Evolutionary conservation across 2,329 filamentous ascomycete genomes (phyloP).

Genomic region (Fusarium musae): DNA sequence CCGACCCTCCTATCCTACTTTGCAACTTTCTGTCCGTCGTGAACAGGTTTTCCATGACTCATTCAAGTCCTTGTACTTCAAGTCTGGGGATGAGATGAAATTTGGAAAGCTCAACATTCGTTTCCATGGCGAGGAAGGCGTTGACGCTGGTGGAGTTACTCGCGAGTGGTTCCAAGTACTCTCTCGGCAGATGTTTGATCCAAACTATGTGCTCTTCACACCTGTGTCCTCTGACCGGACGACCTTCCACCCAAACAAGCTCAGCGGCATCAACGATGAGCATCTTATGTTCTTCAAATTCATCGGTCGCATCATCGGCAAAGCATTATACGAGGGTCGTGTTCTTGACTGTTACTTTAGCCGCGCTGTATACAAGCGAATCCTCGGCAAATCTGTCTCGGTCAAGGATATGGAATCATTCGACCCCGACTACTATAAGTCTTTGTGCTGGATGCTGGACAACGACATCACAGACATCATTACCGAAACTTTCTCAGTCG

Average conservation of each 20-base stretch:
- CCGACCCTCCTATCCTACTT: slow-evolving; percentile 74
- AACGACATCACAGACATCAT: slow-evolving; percentile 99
- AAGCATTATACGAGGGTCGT: slow-evolving; percentile 94
- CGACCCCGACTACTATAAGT: slow-evolving; percentile 99
- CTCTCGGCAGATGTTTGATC: slow-evolving; percentile 97
- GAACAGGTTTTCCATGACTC: slow-evolving; percentile 98
- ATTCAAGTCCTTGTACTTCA: slow-evolving; percentile 98
- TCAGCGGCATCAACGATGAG: slow-evolving; percentile 93
- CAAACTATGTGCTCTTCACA: slow-evolving; percentile 95
- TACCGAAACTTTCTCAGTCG: slow-evolving; percentile 93
- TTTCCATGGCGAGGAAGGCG: slow-evolving; percentile 96
- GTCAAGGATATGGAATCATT: slow-evolving; percentile 99
- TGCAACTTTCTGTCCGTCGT: slow-evolving; percentile 90
- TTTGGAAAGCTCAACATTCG: slow-evolving; percentile 98
- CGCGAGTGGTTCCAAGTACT: slow-evolving; percentile 99
- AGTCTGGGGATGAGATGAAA: slow-evolving; percentile 96
- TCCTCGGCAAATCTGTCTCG: slow-evolving; percentile 92
- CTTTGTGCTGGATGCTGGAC: slow-evolving; percentile 96
- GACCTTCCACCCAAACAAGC: slow-evolving; percentile 97
- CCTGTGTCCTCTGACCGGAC: slow-evolving; percentile 97
- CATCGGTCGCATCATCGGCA: slow-evolving; percentile 97
- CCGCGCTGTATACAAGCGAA: slow-evolving; percentile 97
- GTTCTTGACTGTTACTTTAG: slow-evolving; percentile 99
- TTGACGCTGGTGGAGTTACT: slow-evolving; percentile 96
- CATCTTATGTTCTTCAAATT: slow-evolving; percentile 99